Percentiles rank a stretch among this genome's conserved stretches.
phyloP scores from a whole-genome alignment of 768 basidiomycete species.

The Phaeolepiota aurea region DNA sequence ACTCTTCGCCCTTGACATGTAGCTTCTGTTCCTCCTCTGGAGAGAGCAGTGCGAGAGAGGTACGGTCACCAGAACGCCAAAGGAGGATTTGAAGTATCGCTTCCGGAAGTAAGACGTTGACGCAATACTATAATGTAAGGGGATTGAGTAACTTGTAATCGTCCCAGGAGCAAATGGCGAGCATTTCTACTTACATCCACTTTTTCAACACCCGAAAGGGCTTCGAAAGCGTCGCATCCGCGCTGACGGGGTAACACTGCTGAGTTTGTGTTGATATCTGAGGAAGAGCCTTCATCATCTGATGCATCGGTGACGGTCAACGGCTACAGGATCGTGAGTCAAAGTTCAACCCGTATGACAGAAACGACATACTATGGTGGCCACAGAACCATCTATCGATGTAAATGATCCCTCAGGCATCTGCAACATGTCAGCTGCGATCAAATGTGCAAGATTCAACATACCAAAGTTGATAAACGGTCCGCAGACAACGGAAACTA shows the following conservation, averaged over 20 bases:
- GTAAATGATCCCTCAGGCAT: too few relatives aligned
- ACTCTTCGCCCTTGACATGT: conserved; percentile 36
- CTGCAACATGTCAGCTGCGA: neutral
- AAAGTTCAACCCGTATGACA: neutral
- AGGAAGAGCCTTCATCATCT: neutral
- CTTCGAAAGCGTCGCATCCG: conserved; percentile 36
- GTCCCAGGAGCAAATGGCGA: neutral
- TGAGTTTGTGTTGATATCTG: neutral
- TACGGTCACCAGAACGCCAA: conserved; percentile 60
- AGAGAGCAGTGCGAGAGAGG: conserved; percentile 36
- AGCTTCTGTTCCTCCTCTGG: conserved; percentile 47
- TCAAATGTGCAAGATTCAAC: neutral
- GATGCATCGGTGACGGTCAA: neutral
- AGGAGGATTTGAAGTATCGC: conserved; percentile 65
- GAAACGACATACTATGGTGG: neutral
- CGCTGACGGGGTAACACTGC: conserved; percentile 14
- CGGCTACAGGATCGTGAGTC: neutral
- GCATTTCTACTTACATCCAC: conserved; percentile 40
- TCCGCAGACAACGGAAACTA: neutral
- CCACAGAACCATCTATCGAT: too few relatives aligned
- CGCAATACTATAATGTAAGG: conserved; percentile 45
- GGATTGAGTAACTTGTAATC: neutral
- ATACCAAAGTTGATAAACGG: neutral
- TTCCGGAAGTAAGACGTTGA: conserved; percentile 65
- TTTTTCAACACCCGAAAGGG: conserved; percentile 37